Conservation (phyloP, 345 rosid species). For the Schrenkiella parvula region DNA sequence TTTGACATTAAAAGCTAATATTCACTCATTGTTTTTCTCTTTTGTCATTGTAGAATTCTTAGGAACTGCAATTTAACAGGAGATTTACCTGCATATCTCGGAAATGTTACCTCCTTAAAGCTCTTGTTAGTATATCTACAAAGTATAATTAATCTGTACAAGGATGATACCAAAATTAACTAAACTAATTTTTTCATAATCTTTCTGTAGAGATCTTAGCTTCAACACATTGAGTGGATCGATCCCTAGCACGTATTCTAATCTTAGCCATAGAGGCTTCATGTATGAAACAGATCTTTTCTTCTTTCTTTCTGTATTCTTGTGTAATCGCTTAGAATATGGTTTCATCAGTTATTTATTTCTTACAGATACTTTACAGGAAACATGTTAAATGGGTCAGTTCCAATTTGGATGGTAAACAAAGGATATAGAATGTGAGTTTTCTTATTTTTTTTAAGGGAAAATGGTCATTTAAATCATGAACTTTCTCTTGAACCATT, state of each 20-base stretch:
- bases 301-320: neutral
- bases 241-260: slow-evolving; percentile 28
- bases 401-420: slow-evolving; percentile 43
- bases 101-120: slow-evolving; percentile 6
- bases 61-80: slow-evolving; percentile 54
- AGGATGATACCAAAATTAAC: neutral
- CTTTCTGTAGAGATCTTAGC: slow-evolving; percentile 47
- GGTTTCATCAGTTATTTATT: slow-evolving; percentile 6
- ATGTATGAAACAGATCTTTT: neutral
- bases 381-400: slow-evolving; percentile 42
- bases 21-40: neutral
- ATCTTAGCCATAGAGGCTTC: neutral
- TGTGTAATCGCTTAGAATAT: neutral
- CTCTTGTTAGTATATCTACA: slow-evolving; percentile 38
- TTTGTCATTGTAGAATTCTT: slow-evolving; percentile 37
- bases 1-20: neutral
- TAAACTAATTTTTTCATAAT: neutral
- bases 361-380: slow-evolving; percentile 30
- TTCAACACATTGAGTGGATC: slow-evolving; percentile 44
- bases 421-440: slow-evolving; percentile 43
- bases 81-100: slow-evolving; percentile 40
- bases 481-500: too few relatives aligned
- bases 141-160: neutral
- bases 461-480: too few relatives aligned
- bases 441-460: neutral